Evolutionary conservation across 441 rosid species (phyloP), one percentile per base, ranked within the genome.

Genomic region (Arabidopsis hybrid): DNA sequence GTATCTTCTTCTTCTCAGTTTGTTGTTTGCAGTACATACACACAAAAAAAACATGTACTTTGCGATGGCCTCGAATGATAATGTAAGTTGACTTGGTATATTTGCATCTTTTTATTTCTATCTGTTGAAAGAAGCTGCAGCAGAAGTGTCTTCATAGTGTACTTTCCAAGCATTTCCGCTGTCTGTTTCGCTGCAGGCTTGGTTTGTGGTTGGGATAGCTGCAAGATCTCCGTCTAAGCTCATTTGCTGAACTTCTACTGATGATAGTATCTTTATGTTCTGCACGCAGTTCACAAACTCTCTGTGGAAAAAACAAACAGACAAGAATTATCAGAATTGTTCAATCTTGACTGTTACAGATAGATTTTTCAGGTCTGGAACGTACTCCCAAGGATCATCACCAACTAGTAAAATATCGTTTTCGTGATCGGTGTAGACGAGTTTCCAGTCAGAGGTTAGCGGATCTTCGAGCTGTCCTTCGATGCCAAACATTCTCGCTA

Each of bases 311-410:
- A 52, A 50, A 46, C 29, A 62, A 56, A 63, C 46, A 70, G 21
- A 57, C 26, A 32, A 57, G 9, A 53, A 39, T 11, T 18, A 16
- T 60, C 34, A 77, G 49, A 50, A 65, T 45, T 40, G 58, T 26
- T 38, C 57, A 47, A 43, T 61, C 31, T 47, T 17, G 38, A 43
- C 18, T 35, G 67, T 10, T 49, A 9, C 9, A 29, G 8, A 63
- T 32, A 29, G 46, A 7, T 21, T 21, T 1, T 34, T 13, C 7
- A 16, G 60, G 67, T 55, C 9, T 7, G 58, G 4, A 55, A 83
- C 99, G 86, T 89, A 92, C 99, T 95, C 99, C 99, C 99, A 95
- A 51, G 99, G 99, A 78, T 95, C 99, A 52, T 95, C 99, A 7
- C 99, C 99, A 43, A 92, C 97, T 16, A 95, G 97, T 39, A 95